Conservation (phyloP, 2,329 filamentous ascomycete genomes). For the Pseudocercospora ulei region DNA sequence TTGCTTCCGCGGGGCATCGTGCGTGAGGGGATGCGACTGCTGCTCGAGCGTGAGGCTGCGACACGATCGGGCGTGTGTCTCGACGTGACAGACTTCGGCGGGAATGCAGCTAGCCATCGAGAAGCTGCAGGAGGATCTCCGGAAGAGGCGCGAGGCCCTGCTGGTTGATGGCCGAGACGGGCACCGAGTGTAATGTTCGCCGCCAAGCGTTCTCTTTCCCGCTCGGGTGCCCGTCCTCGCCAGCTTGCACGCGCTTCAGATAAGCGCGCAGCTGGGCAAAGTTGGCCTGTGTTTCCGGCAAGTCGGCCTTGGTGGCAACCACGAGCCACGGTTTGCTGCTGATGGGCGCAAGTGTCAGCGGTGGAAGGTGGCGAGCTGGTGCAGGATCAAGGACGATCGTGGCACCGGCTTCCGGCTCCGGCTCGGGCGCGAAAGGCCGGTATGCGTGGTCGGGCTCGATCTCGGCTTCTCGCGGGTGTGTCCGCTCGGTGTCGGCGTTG, state of each 20-base stretch:
- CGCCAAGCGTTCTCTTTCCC: slow-evolving; percentile 54
- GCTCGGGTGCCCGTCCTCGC: slow-evolving; percentile 62
- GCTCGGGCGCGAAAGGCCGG: slow-evolving; percentile 37
- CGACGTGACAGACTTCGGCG: no score
- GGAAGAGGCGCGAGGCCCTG: slow-evolving; percentile 70
- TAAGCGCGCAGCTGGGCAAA: slow-evolving; percentile 62
- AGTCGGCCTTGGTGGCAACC: slow-evolving; percentile 83
- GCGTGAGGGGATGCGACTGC: no score
- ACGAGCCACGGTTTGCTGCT: slow-evolving; percentile 96
- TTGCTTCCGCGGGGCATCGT: no score
- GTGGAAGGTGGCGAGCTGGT: slow-evolving; percentile 35
- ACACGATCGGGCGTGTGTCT: no score
- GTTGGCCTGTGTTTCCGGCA: slow-evolving; percentile 67
- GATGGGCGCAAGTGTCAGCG: slow-evolving; percentile 56
- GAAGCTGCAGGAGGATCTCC: slow-evolving; percentile 59
- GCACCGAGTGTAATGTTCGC: slow-evolving; percentile 54
- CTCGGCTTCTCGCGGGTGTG: slow-evolving; percentile 37
- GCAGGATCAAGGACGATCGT: slow-evolving; percentile 23
- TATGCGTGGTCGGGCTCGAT: slow-evolving; percentile 36
- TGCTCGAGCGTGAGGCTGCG: no score
- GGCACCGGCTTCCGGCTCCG: slow-evolving; percentile 21
- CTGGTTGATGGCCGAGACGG: slow-evolving; percentile 79
- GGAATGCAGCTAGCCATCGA: no score
- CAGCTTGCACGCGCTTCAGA: slow-evolving; percentile 55
- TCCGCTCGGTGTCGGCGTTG: slow-evolving; percentile 52